These are phyloP conservation scores for Penicillium sp. DNA, from an alignment of 2,329 filamentous ascomycete species.

Conservation along the genomic window DNA sequence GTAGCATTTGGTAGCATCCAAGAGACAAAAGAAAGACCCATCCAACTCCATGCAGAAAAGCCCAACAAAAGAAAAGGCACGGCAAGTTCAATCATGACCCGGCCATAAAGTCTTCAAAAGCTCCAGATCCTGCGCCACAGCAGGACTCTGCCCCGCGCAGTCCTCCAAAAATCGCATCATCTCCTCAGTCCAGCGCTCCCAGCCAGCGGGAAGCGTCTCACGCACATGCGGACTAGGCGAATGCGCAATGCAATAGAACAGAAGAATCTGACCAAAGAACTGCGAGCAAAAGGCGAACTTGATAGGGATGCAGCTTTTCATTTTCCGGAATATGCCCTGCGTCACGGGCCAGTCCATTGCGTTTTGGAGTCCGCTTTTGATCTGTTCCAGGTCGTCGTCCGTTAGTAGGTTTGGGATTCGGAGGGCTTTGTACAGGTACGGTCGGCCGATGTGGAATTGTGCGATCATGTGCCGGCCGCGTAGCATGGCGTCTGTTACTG, in stretches of 20 bases:
- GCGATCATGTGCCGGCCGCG: slow-evolving; percentile 38
- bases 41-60: slow-evolving; percentile 4
- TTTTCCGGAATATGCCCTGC: slow-evolving; percentile 39
- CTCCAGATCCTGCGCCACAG: slow-evolving; percentile 41
- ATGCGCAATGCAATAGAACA: slow-evolving; percentile 43
- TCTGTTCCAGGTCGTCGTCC: slow-evolving; percentile 42
- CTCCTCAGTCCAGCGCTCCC: slow-evolving; percentile 43
- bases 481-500: slow-evolving; percentile 40
- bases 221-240: slow-evolving; percentile 36
- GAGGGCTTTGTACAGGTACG: slow-evolving; percentile 45
- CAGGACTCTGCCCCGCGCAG: slow-evolving; percentile 38
- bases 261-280: slow-evolving; percentile 45
- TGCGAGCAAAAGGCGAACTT: slow-evolving; percentile 44
- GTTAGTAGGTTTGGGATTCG: slow-evolving; percentile 36
- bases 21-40: background rate
- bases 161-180: slow-evolving; percentile 43
- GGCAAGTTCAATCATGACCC: slow-evolving; percentile 7
- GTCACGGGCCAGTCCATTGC: slow-evolving; percentile 45
- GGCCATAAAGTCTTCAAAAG: slow-evolving; percentile 33
- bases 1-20: background rate
- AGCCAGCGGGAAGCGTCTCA: slow-evolving; percentile 37
- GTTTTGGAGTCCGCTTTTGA: slow-evolving; percentile 38
- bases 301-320: slow-evolving; percentile 45
- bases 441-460: slow-evolving; percentile 42
- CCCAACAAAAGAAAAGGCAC: background rate